Percentiles rank a stretch among this genome's conserved stretches.
Evolutionary conservation across 1,284 basidiomycete genomes (phyloP).

Genomic region (Marasmius tenuissimus): DNA sequence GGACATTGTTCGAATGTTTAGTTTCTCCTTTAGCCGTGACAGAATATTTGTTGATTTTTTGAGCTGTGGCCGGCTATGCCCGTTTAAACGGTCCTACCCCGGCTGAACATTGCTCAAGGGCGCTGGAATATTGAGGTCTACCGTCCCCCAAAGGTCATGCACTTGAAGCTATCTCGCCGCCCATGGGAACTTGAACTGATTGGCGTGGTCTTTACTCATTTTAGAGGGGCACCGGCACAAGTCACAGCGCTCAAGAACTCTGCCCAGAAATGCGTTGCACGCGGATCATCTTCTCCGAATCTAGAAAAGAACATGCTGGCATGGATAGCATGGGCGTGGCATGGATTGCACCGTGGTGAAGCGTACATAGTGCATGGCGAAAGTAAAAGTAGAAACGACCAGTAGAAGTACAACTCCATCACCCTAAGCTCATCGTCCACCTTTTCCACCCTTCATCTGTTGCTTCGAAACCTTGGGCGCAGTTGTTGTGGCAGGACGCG

Average conservation of each 20-base stretch:
- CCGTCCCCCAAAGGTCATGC: no score
- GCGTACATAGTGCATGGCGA: background rate
- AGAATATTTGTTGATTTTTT: background rate
- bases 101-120: no score
- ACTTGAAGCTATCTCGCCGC: no score
- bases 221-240: background rate
- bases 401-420: no score
- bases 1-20: background rate
- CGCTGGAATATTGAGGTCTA: no score
- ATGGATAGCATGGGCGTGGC: background rate
- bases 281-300: background rate
- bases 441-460: slow-evolving; percentile 90
- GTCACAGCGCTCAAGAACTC: background rate
- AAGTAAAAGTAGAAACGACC: no score
- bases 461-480: slow-evolving; percentile 93
- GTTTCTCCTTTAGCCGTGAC: no score
- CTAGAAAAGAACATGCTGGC: background rate
- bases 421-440: slow-evolving; percentile 52
- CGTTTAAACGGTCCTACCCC: background rate
- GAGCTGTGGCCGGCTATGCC: background rate
- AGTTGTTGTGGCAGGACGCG: slow-evolving; percentile 50
- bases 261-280: background rate
- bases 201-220: background rate
- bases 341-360: background rate
- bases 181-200: no score